Evolutionary conservation across 1,284 basidiomycete species (phyloP), one percentile per base, ranked within the genome.

Genomic region (Trametes polyzona): DNA sequence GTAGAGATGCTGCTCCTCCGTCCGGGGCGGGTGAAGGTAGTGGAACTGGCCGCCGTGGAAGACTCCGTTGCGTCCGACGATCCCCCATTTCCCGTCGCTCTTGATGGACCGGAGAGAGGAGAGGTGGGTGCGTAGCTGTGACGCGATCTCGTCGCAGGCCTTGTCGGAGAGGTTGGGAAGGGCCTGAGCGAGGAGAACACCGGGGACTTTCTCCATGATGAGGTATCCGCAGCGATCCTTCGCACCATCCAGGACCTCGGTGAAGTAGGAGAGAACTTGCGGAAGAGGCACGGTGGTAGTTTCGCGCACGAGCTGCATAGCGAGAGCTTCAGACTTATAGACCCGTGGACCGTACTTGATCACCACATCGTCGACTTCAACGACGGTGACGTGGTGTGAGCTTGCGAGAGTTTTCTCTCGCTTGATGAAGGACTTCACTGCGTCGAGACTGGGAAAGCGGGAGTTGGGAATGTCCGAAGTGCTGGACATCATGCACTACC

Each of bases 401-500:
- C 17, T 29, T 10, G 5, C 17, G 52, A 70, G 30, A 30, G 66
- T 8, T 12, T 14, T 47, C n/a, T 33, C 46, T 4, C 9, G 19
- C 16, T 19, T 24, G 12, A 47, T 35, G 1, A 23, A 2, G 9
- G 19, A 32, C 33, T 47, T 35, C 21, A 47, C 46, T n/a, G 46
- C 23, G 5, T 16, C 5, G 3, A 47, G 10, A 21, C 24, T 23
- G 12, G 46, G 46, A 17, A 41, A 51, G 29, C 37, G 37, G 26
- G 23, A 21, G 8, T 26, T 32, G 21, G 42, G 17, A 29, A 43
- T 24, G 27, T 42, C 48, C 2, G 36, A n/a, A 4, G 6, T 44
- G 27, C 17, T 12, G 24, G 2, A 10, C 41, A 42, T 24, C 9
- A 32, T 32, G 30, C 30, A 14, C 30, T 14, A 32, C 30, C 12